Conservation (phyloP, 495 filamentous ascomycete species). For the Staphylotrichum tortipilum region DNA sequence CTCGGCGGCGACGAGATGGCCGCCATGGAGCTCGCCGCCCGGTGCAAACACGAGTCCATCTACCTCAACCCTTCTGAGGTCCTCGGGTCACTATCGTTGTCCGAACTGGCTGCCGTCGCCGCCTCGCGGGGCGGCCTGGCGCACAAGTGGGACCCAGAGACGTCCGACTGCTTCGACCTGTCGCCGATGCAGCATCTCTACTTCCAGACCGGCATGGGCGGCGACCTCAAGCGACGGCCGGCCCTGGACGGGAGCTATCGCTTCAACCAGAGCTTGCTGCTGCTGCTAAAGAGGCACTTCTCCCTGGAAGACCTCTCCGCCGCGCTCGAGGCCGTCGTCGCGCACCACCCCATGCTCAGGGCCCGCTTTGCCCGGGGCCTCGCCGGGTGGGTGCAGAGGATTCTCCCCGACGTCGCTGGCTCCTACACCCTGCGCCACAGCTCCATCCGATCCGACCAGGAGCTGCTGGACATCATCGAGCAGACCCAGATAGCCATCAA, state of each 20-base stretch:
- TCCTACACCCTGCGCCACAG: conserved; percentile 35
- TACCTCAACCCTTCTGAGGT: conserved; percentile 24
- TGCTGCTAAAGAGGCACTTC: conserved; percentile 46
- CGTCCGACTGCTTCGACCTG: conserved; percentile 49
- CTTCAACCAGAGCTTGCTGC: conserved; percentile 63
- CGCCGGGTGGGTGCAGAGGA: conserved; percentile 35
- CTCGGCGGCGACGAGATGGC: conserved; percentile 40
- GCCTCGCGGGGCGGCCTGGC: conserved; percentile 24
- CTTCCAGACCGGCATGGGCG: conserved; percentile 46
- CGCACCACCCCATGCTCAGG: conserved; percentile 65
- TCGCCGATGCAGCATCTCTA: conserved; percentile 67
- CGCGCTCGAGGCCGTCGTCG: conserved; percentile 51
- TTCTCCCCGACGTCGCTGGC: conserved; percentile 28
- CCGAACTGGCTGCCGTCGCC: conserved; percentile 31
- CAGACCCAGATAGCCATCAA: conserved; percentile 34
- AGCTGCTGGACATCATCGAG: conserved; percentile 33
- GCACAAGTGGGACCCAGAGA: conserved; percentile 28
- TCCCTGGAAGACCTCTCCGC: conserved; percentile 39
- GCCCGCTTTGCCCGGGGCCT: conserved; percentile 45
- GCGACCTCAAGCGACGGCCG: conserved; percentile 25
- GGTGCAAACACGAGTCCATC: conserved; percentile 35
- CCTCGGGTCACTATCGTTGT: conserved; percentile 21
- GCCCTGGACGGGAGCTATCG: conserved; percentile 50
- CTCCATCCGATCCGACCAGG: conserved; percentile 26
- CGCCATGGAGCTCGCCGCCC: conserved; percentile 30